Conservation (phyloP, 2,329 filamentous ascomycete species). For the Rhinocladiella similis region DNA sequence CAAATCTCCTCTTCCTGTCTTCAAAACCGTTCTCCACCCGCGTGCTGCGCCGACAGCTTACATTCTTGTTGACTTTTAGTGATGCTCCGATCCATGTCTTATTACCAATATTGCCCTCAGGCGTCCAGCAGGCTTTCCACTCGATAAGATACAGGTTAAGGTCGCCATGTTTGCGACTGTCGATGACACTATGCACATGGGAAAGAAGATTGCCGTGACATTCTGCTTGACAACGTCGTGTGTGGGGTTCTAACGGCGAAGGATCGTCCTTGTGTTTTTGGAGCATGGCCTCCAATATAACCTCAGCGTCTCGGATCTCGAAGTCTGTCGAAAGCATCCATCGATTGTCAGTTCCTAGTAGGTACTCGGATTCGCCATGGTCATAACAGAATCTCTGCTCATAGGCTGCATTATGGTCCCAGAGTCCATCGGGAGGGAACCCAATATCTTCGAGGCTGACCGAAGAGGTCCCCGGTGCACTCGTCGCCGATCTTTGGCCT, state of each 20-base stretch:
- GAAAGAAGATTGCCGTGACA: background rate
- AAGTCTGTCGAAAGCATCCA: constrained; percentile 13
- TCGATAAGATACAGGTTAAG: background rate
- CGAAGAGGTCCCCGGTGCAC: too few relatives aligned
- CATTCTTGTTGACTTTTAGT: background rate
- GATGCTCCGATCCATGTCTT: background rate
- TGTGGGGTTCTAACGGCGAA: background rate
- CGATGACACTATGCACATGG: constrained; percentile 1
- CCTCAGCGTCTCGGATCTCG: constrained; percentile 1
- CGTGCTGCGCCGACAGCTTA: constrained; percentile 3
- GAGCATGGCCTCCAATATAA: background rate
- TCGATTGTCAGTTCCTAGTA: constrained; percentile 6
- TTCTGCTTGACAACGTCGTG: background rate
- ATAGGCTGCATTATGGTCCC: constrained; percentile 6
- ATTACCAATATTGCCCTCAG: constrained; percentile 4
- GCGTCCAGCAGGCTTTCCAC: constrained; percentile 7
- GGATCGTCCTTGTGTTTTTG: constrained; percentile 3
- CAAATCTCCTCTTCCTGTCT: background rate
- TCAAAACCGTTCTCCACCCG: background rate
- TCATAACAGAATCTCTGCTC: constrained; percentile 7
- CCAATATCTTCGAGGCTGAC: constrained; percentile 3
- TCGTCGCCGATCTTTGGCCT: too few relatives aligned
- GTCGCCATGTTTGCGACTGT: background rate
- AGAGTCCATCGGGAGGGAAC: constrained; percentile 8
- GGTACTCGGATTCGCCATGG: constrained; percentile 11